Conservation (phyloP, 164 flowering plant species). For the Aristolochia fimbriata region DNA sequence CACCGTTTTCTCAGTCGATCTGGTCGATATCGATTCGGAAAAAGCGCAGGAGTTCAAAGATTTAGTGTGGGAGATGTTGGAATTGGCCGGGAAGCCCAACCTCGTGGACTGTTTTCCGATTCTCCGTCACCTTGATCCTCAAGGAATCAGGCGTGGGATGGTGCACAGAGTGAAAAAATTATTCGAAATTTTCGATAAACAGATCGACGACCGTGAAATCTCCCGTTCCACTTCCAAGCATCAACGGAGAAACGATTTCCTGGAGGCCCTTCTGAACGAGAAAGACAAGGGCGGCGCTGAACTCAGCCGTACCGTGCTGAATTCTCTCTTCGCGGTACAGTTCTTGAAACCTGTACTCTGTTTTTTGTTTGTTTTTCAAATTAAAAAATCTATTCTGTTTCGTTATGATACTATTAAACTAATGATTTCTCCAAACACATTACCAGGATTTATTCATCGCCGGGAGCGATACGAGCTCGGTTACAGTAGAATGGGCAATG, state of each 20-base stretch:
- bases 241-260: background rate
- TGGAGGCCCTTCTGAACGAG: slow-evolving; percentile 3
- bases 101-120: slow-evolving; percentile 3
- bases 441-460: background rate
- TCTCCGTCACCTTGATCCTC: slow-evolving; percentile 4
- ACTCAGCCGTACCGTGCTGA: background rate
- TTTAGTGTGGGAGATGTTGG: background rate
- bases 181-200: background rate
- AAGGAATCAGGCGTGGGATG: background rate
- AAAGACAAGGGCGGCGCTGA: background rate
- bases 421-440: background rate
- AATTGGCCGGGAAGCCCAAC: slow-evolving; percentile 4
- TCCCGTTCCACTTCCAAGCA: background rate
- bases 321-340: background rate
- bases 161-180: background rate
- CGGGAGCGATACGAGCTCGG: background rate
- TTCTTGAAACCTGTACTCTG: background rate
- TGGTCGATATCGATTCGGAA: slow-evolving; percentile 2
- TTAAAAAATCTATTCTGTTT: too few species aligned
- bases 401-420: too few species aligned
- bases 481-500: slow-evolving; percentile 8
- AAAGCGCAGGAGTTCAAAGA: slow-evolving; percentile 1
- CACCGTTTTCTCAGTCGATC: slow-evolving; percentile 4
- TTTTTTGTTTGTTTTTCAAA: too few species aligned
- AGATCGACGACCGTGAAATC: background rate